Evolutionary conservation across 495 filamentous ascomycete genomes (phyloP).

Genomic region (Neurospora hispaniola): DNA sequence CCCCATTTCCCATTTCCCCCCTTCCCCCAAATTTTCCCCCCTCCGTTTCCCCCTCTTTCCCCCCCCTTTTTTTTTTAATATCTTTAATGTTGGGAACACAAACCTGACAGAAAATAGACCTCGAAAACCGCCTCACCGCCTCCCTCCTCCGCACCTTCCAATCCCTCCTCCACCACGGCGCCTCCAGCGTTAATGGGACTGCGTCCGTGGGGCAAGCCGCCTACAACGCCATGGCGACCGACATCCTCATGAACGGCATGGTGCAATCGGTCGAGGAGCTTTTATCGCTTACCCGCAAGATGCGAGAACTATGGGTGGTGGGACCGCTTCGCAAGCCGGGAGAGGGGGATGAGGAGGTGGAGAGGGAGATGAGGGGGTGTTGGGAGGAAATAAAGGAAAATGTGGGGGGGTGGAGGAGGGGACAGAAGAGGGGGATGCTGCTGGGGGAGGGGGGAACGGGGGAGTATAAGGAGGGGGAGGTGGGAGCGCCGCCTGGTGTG

Average conservation of each 20-base stretch:
- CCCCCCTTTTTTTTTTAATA: too few relatives aligned
- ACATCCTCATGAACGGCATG: constrained; percentile 21
- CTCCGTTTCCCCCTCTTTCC: too few relatives aligned
- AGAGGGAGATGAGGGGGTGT: constrained; percentile 16
- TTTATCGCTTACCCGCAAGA: constrained; percentile 27
- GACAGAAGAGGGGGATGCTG: neutral
- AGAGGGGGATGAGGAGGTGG: constrained; percentile 20
- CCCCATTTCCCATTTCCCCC: too few relatives aligned
- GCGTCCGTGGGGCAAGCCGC: constrained; percentile 25
- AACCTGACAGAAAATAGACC: too few relatives aligned
- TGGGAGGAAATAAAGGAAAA: neutral
- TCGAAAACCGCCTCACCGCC: constrained; percentile 29
- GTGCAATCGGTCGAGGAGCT: constrained; percentile 28
- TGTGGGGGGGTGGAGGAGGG: neutral
- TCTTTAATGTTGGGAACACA: too few relatives aligned
- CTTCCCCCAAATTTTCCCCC: too few relatives aligned
- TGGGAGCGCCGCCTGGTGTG: neutral
- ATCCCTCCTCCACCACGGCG: constrained; percentile 23
- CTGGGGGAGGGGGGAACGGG: neutral
- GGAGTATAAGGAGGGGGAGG: neutral
- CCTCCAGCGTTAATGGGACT: constrained; percentile 15
- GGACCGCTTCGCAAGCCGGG: constrained; percentile 28
- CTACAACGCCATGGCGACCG: constrained; percentile 27
- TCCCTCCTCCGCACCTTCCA: constrained; percentile 26
- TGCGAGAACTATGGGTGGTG: constrained; percentile 34